phyloP scores from a whole-genome alignment of 371 early-diverging fungal genomes.

The Vavraia culicis region DNA sequence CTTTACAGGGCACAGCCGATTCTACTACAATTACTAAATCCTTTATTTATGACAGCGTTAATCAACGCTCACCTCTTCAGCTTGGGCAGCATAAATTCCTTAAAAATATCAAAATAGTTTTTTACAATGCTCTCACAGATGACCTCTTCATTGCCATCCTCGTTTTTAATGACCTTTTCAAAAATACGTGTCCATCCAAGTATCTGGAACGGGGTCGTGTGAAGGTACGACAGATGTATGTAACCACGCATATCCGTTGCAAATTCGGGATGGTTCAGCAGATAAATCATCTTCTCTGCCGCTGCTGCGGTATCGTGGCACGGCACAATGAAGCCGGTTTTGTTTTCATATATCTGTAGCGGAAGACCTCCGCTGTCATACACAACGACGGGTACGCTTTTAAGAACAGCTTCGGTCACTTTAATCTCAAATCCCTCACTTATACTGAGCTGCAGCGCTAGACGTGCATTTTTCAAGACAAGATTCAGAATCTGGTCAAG shows the following conservation, averaged over 20 bases:
- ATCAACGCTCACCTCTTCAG: no score
- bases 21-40: no score
- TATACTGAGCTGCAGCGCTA: conserved; percentile 55
- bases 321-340: conserved; percentile 50
- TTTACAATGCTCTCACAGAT: neutral
- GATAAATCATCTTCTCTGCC: conserved; percentile 46
- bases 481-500: conserved; percentile 58
- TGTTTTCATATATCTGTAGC: conserved; percentile 50
- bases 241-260: conserved; percentile 7
- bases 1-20: no score
- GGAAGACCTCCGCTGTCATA: conserved; percentile 58
- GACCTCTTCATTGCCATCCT: neutral
- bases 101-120: neutral
- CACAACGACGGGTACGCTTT: conserved; percentile 51
- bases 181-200: conserved; percentile 23
- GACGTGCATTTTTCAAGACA: conserved; percentile 49
- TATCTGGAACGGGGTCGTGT: conserved; percentile 30
- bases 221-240: conserved; percentile 11
- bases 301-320: conserved; percentile 49
- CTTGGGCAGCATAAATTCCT: no score
- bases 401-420: conserved; percentile 58
- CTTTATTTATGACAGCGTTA: no score
- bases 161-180: neutral
- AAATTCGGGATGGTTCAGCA: conserved; percentile 40
- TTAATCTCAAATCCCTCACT: conserved; percentile 69